phyloP scores from a whole-genome alignment of 345 rosid genomes.

The Jatropha curcas region DNA sequence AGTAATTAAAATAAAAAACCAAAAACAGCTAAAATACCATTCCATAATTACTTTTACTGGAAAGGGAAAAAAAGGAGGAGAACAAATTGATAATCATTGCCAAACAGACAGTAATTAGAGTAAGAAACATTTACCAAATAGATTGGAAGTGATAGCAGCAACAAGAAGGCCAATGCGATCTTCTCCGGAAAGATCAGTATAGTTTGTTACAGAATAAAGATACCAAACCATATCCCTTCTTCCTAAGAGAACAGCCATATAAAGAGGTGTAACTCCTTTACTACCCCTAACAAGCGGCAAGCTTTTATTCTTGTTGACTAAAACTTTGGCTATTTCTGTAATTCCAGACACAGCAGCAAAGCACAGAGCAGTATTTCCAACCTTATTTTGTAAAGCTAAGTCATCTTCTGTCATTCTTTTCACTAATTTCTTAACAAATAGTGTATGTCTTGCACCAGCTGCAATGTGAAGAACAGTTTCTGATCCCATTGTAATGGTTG shows the following conservation, averaged over 20 bases:
- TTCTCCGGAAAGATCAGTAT: neutral
- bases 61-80: no score
- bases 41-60: no score
- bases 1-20: no score
- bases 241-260: slow-evolving; percentile 22
- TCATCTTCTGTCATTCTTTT: slow-evolving; percentile 14
- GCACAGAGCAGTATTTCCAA: slow-evolving; percentile 24
- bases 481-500: slow-evolving; percentile 5
- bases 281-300: slow-evolving; percentile 13
- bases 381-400: neutral
- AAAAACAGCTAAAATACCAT: no score
- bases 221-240: slow-evolving; percentile 18
- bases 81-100: no score
- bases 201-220: slow-evolving; percentile 3
- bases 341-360: slow-evolving; percentile 27
- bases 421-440: slow-evolving; percentile 22
- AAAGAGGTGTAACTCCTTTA: slow-evolving; percentile 15
- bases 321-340: slow-evolving; percentile 11
- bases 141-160: slow-evolving; percentile 16
- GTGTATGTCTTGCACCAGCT: slow-evolving; percentile 19
- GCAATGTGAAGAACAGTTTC: slow-evolving; percentile 31
- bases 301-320: slow-evolving; percentile 6
- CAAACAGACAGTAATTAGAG: no score
- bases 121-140: neutral
- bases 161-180: slow-evolving; percentile 13